Evolutionary conservation across 2,329 filamentous ascomycete genomes (phyloP), one percentile per base, ranked within the genome.

Genomic region (Microsporum ferrugineum): DNA sequence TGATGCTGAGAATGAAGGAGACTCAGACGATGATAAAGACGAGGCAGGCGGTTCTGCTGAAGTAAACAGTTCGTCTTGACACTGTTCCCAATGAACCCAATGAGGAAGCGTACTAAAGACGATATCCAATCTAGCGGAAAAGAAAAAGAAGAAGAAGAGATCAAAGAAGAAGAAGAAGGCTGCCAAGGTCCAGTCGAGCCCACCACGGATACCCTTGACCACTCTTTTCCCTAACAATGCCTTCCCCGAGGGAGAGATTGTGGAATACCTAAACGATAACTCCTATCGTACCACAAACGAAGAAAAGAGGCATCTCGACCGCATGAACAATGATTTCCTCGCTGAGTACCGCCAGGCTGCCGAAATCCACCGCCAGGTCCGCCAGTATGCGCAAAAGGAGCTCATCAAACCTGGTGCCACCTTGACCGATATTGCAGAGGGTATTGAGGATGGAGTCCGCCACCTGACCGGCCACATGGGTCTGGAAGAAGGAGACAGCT

Each of bases 351-450:
- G 90, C 64, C 83, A 91, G 68, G 89, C 84, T 55, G 88, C 89
- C n/a, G 89, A 95, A 75, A 84, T 89, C n/a, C 90, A 95, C 73
- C 85, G 90, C 61, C 88, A 95, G 72, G 89, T 94, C 61, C 86
- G 90, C 58, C 86, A 90, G 73, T 91, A 88, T 82, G 89, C 88
- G 2, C 86, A 89, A 75, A 86, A 86, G 71, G 86, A 81, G 27
- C 56, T 64, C 70, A 88, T 94, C 70, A 88, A 88, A 78, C 90
- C 90, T 0, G 90, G 90, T 56, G 86, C 89, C 80, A 83, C 82
- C 5, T 76, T 95, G 70, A 90, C 86, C 2, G 86, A 91, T 72
- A 92, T 95, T 66, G 88, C 89, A 6, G 86, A 92, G 71, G 87
- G 86, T n/a, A 95, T 95, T 68, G 90, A 95, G 73, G 84, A 92